Evolutionary conservation across 805 yeast species (phyloP), one percentile per base, ranked within the genome.

Genomic region (Brettanomyces custersianus): DNA sequence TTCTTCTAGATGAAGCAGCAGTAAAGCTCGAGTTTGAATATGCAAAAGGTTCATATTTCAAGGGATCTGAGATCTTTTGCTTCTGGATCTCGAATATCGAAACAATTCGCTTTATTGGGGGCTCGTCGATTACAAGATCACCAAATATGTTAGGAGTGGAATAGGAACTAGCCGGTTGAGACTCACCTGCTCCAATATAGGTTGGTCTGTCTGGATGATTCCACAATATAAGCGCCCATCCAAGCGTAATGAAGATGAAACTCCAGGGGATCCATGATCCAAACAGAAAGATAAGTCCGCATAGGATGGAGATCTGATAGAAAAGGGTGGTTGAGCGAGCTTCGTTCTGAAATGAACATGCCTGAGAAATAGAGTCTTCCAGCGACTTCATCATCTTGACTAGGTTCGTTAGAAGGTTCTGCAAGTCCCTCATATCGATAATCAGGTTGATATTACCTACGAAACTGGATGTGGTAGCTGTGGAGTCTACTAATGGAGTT

Each of bases 51-150:
- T 69, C 65, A 83, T 90, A 87, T 20, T 66, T 66, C 5, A 67
- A 61, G 0, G 76, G 71, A 12, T 41, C 39, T 2, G 80, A 68
- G 19, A 74, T 56, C 26, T 81, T 81, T 45, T 70, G 80, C 30
- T 69, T 65, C 51, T 82, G 82, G 18, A 87, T 65, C 54, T 87
- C 95, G 53, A 68, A 88, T 1, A 88, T 63, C 49, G 87, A 94
- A 6, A 84, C 87, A n/a, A 60, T 54, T 30, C 74, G 62, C 1
- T 60, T 54, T 33, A 76, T 77, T 0, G 86, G 80, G 0, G 70
- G 60, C 39, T 78, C 86, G 50, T 84, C 94, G n/a, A 83, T 62
- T 7, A 87, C 72, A 9, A 48, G 33, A 20, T 34, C 32, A 8
- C 29, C 31, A 18, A 25, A 12, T 5, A 15, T 22, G 10, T 13